Evolutionary conservation across 2,329 filamentous ascomycete genomes (phyloP).

Genomic region (Fusarium nurragi): DNA sequence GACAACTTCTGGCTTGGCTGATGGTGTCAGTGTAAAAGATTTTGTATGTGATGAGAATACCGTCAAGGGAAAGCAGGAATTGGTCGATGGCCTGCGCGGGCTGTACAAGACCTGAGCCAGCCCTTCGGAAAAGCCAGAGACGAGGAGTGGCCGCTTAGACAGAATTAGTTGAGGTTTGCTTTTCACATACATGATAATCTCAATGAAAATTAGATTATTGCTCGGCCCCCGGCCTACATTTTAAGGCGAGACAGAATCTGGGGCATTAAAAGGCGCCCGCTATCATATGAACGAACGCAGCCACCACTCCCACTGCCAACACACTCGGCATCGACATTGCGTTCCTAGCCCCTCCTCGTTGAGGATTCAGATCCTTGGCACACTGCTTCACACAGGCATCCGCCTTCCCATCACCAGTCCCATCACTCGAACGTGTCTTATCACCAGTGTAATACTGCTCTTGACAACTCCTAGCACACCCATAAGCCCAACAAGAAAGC

Average conservation of each 20-base stretch:
- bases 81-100: conserved; percentile 39
- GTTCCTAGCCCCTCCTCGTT: background rate
- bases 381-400: conserved; percentile 31
- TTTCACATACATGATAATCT: background rate
- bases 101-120: conserved; percentile 8
- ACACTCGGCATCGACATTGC: background rate
- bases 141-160: too few relatives aligned
- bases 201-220: background rate
- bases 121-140: background rate
- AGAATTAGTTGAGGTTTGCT: background rate
- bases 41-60: conserved; percentile 41
- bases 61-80: conserved; percentile 38
- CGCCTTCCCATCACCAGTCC: conserved; percentile 10
- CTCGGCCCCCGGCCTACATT: too few relatives aligned
- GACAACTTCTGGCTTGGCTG: conserved; percentile 37
- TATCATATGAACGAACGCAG: conserved; percentile 3
- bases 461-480: conserved; percentile 34
- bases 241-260: fast-evolving
- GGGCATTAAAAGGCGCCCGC: background rate
- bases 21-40: conserved; percentile 40
- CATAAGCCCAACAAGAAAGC: conserved; percentile 36
- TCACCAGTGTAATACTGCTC: conserved; percentile 33
- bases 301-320: background rate
- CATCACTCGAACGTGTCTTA: conserved; percentile 17
- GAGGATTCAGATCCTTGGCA: conserved; percentile 29